A percentile compares a stretch with the other conserved stretches of the same genome.
phyloP scores from a whole-genome alignment of 495 filamentous ascomycete genomes.

The Tricharina praecox region DNA sequence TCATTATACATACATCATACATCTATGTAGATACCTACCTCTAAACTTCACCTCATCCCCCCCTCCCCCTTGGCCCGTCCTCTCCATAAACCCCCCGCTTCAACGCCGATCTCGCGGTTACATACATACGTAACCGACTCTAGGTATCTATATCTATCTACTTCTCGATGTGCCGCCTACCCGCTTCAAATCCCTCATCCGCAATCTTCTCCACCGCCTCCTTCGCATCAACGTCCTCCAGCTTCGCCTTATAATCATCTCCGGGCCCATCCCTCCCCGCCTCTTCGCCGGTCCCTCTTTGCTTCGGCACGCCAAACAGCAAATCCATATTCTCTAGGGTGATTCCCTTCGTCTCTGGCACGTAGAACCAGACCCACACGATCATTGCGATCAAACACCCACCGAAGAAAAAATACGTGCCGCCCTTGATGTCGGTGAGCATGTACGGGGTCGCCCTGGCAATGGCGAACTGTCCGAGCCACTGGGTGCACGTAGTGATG shows the following conservation, averaged over 20 bases:
- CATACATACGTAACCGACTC: no score
- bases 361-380: constrained; percentile 42
- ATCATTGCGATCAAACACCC: constrained; percentile 30
- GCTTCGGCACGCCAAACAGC: constrained; percentile 34
- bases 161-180: background rate
- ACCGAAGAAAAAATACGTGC: constrained; percentile 35
- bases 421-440: constrained; percentile 32
- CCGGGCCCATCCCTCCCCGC: background rate
- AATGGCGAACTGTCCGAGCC: constrained; percentile 35
- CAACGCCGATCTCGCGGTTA: no score
- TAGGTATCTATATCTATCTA: background rate
- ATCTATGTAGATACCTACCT: no score
- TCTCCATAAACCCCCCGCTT: no score
- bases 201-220: background rate
- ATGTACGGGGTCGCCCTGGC: constrained; percentile 31
- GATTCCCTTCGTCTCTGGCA: constrained; percentile 52
- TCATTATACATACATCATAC: no score
- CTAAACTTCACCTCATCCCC: no score
- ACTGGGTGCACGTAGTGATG: constrained; percentile 31
- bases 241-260: no score
- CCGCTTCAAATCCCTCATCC: background rate
- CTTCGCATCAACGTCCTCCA: background rate
- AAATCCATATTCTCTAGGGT: constrained; percentile 48
- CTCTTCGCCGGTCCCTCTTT: background rate
- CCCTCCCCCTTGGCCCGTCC: no score